These are phyloP conservation scores for Spizellomyces punctatus DNA, from an alignment of 192 early-diverging fungal species.

Conservation along the genomic window DNA sequence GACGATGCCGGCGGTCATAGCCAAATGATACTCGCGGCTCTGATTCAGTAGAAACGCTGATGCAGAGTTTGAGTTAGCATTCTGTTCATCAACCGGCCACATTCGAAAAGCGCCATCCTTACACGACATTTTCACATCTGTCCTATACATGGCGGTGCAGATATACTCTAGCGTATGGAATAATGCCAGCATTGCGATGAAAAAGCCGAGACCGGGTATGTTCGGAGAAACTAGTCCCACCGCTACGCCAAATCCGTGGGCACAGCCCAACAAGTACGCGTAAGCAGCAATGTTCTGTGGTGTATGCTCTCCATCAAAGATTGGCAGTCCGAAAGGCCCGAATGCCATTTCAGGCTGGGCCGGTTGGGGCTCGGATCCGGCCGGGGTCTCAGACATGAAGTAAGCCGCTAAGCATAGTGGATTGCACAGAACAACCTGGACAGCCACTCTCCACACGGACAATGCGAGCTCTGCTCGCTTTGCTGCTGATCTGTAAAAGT, in stretches of 20 bases:
- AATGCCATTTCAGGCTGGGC: constrained; percentile 2
- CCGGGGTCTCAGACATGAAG: background rate
- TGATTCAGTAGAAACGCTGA: constrained; percentile 78
- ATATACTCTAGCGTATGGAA: constrained; percentile 92
- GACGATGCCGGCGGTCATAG: constrained; percentile 62
- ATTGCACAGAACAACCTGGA: constrained; percentile 14
- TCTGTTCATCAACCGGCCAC: background rate
- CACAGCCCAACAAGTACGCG: constrained; percentile 68
- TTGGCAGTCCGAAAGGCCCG: constrained; percentile 18
- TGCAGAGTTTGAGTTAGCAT: constrained; percentile 8
- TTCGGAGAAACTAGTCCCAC: constrained; percentile 9
- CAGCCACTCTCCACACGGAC: background rate
- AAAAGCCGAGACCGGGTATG: constrained; percentile 67
- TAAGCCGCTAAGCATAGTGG: constrained; percentile 5
- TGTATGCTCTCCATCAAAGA: constrained; percentile 71
- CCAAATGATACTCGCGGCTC: constrained; percentile 69
- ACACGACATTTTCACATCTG: constrained; percentile 71
- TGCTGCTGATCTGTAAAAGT: background rate
- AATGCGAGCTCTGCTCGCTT: constrained; percentile 2
- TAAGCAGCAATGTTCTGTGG: constrained; percentile 83
- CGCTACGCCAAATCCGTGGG: constrained; percentile 58
- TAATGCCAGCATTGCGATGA: constrained; percentile 61
- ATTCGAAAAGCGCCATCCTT: constrained; percentile 28
- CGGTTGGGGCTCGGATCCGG: background rate
- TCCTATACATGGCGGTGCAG: constrained; percentile 79